These are phyloP conservation scores for Sclerotinia nivalis DNA, from an alignment of 2,329 filamentous ascomycete genomes.

Conservation along the genomic window DNA sequence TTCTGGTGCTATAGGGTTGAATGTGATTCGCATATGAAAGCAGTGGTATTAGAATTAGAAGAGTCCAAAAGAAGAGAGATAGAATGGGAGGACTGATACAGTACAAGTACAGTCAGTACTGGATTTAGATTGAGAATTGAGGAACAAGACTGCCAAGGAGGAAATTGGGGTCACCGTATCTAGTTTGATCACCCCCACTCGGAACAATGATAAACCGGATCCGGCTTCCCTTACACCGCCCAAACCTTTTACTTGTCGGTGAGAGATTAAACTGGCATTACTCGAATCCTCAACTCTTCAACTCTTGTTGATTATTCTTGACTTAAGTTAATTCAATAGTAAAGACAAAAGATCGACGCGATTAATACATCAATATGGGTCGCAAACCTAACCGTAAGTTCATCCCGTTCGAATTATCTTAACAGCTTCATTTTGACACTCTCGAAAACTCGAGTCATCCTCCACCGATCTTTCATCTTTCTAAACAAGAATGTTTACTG, in stretches of 20 bases:
- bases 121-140: no score
- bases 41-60: not conserved
- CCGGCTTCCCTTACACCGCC: slow-evolving; percentile 16
- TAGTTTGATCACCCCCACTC: not conserved
- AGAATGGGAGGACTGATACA: not conserved
- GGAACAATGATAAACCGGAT: not conserved
- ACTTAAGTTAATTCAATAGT: not conserved
- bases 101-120: not conserved
- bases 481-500: slow-evolving; percentile 22
- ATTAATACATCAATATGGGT: slow-evolving; percentile 28
- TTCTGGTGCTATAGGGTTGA: not conserved
- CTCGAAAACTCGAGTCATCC: slow-evolving; percentile 6
- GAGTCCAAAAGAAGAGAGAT: not conserved
- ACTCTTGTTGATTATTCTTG: slow-evolving; percentile 17
- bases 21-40: not conserved
- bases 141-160: not conserved
- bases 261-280: slow-evolving; percentile 22
- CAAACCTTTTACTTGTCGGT: slow-evolving; percentile 19
- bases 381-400: slow-evolving; percentile 36
- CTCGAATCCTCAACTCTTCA: slow-evolving; percentile 16
- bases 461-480: slow-evolving; percentile 1
- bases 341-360: not conserved
- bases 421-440: slow-evolving; percentile 7
- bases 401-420: slow-evolving; percentile 9
- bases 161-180: not conserved